These are phyloP conservation scores for Amphicarpaea edgeworthii DNA, from an alignment of 306 rosid genomes.

Conservation along the genomic window DNA sequence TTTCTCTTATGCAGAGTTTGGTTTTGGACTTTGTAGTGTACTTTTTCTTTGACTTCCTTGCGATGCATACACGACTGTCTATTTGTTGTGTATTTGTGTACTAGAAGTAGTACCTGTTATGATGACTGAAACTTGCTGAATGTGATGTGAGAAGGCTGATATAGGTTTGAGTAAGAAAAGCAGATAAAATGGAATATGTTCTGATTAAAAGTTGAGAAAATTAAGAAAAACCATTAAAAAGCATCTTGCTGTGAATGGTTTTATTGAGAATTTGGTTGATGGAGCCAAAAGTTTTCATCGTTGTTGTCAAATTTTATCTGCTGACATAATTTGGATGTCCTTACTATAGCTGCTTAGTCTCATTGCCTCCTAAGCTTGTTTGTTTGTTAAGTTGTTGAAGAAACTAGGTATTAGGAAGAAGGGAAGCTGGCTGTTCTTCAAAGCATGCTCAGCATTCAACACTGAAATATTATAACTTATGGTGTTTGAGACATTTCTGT, in stretches of 20 bases:
- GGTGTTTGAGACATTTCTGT: neutral
- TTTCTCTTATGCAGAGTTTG: too few species aligned
- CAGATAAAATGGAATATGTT: conserved; percentile 4
- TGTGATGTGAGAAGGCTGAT: neutral
- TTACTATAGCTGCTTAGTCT: neutral
- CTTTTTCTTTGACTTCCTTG: neutral
- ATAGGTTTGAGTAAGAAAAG: neutral
- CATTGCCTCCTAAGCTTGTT: neutral
- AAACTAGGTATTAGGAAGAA: neutral
- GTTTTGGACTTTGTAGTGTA: neutral
- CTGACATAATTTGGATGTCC: neutral
- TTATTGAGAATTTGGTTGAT: neutral
- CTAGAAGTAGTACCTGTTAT: neutral
- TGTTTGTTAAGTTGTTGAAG: neutral
- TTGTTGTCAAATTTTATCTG: neutral
- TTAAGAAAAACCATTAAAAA: neutral
- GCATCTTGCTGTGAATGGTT: neutral
- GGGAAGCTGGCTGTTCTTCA: neutral
- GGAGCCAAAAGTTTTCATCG: neutral
- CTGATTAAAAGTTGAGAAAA: neutral
- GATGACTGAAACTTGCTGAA: neutral
- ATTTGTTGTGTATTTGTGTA: neutral
- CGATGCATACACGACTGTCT: neutral
- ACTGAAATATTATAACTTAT: neutral
- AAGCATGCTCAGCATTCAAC: neutral